Evolutionary conservation across 2,329 filamentous ascomycete genomes (phyloP), one percentile per base, ranked within the genome.

Genomic region (Pochonia chlamydosporia): DNA sequence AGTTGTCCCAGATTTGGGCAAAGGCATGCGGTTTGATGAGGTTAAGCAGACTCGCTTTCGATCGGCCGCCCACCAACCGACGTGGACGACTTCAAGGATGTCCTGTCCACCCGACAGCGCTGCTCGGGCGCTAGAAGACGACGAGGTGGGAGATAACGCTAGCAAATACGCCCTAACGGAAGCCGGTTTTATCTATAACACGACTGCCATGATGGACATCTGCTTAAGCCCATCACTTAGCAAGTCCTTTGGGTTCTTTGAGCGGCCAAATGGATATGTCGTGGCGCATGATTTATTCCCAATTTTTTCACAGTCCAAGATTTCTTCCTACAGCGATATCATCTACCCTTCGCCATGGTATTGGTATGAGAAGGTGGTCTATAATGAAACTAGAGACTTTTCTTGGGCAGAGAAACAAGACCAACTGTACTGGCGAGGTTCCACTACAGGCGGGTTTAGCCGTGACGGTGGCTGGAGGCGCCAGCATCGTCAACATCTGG

Each of bases 311-410:
- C 90, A 96, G 63, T 95, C 88, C 62, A 97, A 97, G 64, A 85
- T 96, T 54, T 95, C 88, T 4, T 89, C 85, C n/a, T 97, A 90
- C 65, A 83, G 87, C 51, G 92, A 99, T 63, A 92, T 99, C 26
- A 65, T 96, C 16, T 97, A 96, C 61, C 93, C 93, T 0, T 93
- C 89, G 20, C 93, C 92, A 0, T 99, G 93, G 93, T 97, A 99
- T 69, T 97, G 90, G 89, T 83, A 81, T 56, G 83, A 84, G 42
- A 95, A 90, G 66, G 92, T 96, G 4, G 71, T 78, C 14, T 97
- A 97, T 64, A 76, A 91, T 16, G 76, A 82, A 42, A 63, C 67
- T 3, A 76, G 77, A 52, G 93, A 99, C 64, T 73, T 77, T 47
- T 61, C 71, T 0, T 99, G 93, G 93, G 71, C 75, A 1, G 69